Conservation (phyloP, 176 grass and related monocot species). For the Rhynchospora tenuis region DNA sequence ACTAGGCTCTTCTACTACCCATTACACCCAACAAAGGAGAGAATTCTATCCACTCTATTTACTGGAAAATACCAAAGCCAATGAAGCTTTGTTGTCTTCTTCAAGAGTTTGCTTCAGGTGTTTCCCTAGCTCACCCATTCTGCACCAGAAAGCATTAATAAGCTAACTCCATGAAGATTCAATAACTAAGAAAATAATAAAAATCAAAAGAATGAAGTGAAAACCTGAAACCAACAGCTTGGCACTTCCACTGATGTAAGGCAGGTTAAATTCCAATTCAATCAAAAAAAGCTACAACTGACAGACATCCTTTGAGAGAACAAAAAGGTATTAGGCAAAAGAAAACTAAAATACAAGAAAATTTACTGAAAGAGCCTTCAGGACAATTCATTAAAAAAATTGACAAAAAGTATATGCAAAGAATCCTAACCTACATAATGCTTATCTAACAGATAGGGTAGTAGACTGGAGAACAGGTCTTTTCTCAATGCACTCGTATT, state of each 20-base stretch:
- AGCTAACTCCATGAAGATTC: background rate
- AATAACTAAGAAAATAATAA: background rate
- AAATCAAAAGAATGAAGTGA: background rate
- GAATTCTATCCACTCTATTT: conserved; percentile 29
- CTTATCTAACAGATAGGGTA: conserved; percentile 51
- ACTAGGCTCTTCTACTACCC: conserved; percentile 20
- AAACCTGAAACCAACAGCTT: conserved; percentile 27
- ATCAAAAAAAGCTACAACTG: conserved; percentile 27
- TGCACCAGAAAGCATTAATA: background rate
- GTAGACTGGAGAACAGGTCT: conserved; percentile 47
- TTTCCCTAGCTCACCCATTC: conserved; percentile 22
- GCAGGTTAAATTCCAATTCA: conserved; percentile 30
- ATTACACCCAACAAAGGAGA: conserved; percentile 22
- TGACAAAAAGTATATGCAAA: background rate
- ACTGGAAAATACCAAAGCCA: conserved; percentile 20
- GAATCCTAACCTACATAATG: conserved; percentile 36
- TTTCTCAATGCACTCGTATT: conserved; percentile 79
- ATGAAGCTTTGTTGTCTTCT: conserved; percentile 3
- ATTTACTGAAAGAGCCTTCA: conserved; percentile 1
- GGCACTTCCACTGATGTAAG: conserved; percentile 19
- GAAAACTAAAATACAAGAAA: conserved; percentile 1
- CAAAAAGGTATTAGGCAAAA: background rate
- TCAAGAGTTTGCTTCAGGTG: conserved; percentile 14
- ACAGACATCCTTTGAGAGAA: conserved; percentile 19
- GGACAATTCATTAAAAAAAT: background rate